Conservation (phyloP, 2,329 filamentous ascomycete genomes). For the Monosporascus sp. region DNA sequence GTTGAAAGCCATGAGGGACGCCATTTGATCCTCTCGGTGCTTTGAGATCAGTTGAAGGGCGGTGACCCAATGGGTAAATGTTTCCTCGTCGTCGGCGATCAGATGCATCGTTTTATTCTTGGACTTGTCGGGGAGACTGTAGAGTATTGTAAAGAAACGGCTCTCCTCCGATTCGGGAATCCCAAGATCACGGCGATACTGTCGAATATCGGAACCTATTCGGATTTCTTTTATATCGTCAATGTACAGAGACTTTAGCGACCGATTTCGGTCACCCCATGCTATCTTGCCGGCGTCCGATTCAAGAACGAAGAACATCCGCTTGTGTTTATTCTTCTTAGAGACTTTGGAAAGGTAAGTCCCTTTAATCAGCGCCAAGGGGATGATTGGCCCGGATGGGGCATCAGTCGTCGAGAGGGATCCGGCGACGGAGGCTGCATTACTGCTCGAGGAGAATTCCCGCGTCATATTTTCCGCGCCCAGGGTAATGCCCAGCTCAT, state of each 20-base stretch:
- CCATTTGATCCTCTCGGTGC: constrained; percentile 85
- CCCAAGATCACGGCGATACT: constrained; percentile 81
- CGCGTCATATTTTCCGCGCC: constrained; percentile 37
- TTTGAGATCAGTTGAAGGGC: constrained; percentile 80
- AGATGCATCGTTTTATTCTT: constrained; percentile 87
- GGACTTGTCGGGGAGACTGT: constrained; percentile 70
- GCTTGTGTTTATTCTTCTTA: constrained; percentile 71
- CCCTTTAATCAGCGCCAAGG: constrained; percentile 71
- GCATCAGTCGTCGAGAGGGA: constrained; percentile 32
- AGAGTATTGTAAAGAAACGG: constrained; percentile 87
- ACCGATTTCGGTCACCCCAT: constrained; percentile 70
- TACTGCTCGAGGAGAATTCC: constrained; percentile 45
- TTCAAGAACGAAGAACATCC: constrained; percentile 68
- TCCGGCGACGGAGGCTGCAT: constrained; percentile 41
- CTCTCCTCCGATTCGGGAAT: constrained; percentile 61
- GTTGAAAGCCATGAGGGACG: constrained; percentile 78
- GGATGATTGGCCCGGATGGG: constrained; percentile 66
- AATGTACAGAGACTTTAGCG: constrained; percentile 82
- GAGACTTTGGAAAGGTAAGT: constrained; percentile 77
- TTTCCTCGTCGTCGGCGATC: constrained; percentile 67
- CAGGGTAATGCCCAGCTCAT: constrained; percentile 39
- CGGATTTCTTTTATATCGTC: constrained; percentile 93
- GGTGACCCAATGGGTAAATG: constrained; percentile 73
- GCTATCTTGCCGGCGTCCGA: constrained; percentile 78
- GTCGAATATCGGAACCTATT: constrained; percentile 74